Percentiles rank a stretch among this genome's conserved stretches.
Conservation (phyloP, 2,329 filamentous ascomycete genomes). For the Botrytis hyacinthi region DNA sequence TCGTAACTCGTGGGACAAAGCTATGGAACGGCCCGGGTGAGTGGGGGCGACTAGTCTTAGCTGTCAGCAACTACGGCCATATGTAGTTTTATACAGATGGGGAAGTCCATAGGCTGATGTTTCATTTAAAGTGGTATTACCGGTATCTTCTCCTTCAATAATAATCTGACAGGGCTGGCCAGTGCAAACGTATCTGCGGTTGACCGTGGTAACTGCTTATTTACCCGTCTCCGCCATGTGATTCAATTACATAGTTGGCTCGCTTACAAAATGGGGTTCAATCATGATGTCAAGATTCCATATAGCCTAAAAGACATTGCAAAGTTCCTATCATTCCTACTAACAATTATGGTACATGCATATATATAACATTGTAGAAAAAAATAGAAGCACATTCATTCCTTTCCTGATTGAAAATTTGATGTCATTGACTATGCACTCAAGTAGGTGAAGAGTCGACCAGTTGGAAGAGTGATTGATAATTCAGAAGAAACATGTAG, state of each 20-base stretch:
- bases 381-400: not conserved
- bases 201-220: not conserved
- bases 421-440: not conserved
- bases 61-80: not conserved
- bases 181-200: not conserved
- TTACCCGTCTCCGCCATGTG: not conserved
- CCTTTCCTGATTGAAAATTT: not conserved
- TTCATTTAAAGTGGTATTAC: not conserved
- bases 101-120: not conserved
- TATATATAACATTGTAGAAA: not conserved
- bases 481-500: not conserved
- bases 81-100: not conserved
- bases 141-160: not conserved
- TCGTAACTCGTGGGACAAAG: not conserved
- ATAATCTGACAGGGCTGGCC: not conserved
- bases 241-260: not conserved
- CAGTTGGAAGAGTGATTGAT: not conserved
- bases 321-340: not conserved
- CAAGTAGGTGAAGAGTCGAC: not conserved
- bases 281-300: not conserved
- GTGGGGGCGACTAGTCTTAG: not conserved
- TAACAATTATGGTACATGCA: not conserved
- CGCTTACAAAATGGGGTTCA: not conserved
- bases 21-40: not conserved
- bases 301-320: not conserved